Evolutionary conservation across 768 basidiomycete species (phyloP), one percentile per base, ranked within the genome.

Genomic region (Gelatoporia subvermispora): DNA sequence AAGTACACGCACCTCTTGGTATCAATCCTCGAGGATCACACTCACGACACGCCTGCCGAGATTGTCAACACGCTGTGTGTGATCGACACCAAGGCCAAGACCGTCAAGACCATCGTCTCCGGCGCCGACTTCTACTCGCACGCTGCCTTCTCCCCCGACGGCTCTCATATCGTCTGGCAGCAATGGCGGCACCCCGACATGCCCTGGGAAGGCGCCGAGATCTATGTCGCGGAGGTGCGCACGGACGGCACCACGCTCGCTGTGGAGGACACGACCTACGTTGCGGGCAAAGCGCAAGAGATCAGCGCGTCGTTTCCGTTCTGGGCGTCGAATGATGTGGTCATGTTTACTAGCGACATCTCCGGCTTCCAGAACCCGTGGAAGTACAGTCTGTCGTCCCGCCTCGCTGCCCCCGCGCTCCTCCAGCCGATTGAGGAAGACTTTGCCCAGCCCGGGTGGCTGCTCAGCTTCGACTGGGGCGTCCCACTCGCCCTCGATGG

Each of bases 51-150:
- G 3, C 78, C 81, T 0, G 56, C 76, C 9, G 57, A 73, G 23
- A 72, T 84, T 18, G 66, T 75, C 34, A 88, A 74, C 47, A 71
- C 72, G 0, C 74, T 90, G 31, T 72, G 72, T 44, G 58, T 81
- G 45, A 73, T 89, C 54, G 67, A 83, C 62, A 72, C 73, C 1
- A 45, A 52, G 3, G 65, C 68, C 3, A 71, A 74, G 49, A 60
- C 65, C 1, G 58, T 83, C 2, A 63, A 68, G 10, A 65, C 74
- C 3, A 60, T 87, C 40, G 65, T 66, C 3, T 65, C 68, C 0
- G 84, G 81, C 7, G 77, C 79, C 11, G 84, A 88, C 57, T 89
- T 89, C 65, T 89, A 89, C 61, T 74, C 75, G 43, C 64, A 71
- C 2, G 78, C 83, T 0, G 67, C 64, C 20, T 82, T 84, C 65